A percentile compares a stretch with the other conserved stretches of the same genome.
Evolutionary conservation across 192 early-diverging fungal species (phyloP).

Genomic region (Coemansia sp.): DNA sequence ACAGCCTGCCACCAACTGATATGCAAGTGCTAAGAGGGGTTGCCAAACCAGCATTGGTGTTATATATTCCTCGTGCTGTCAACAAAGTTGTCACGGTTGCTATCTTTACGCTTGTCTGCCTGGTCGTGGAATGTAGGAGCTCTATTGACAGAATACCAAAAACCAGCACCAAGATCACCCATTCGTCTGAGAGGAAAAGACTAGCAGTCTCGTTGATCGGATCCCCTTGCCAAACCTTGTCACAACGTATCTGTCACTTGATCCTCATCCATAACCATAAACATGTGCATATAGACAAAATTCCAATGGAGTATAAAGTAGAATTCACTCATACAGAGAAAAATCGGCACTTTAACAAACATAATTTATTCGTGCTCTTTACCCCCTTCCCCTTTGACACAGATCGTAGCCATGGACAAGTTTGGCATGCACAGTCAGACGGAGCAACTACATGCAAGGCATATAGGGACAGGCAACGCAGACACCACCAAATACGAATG

Average conservation of each 20-base stretch:
- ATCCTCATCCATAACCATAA: background rate
- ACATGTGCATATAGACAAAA: background rate
- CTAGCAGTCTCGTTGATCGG: background rate
- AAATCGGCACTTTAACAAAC: background rate
- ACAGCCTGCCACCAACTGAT: background rate
- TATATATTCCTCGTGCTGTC: background rate
- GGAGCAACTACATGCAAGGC: slow-evolving; percentile 47
- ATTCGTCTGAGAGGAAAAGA: background rate
- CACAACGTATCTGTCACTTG: background rate
- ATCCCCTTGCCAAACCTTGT: no score
- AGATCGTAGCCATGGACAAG: slow-evolving; percentile 36
- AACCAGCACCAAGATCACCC: slow-evolving; percentile 21
- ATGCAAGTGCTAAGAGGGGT: background rate
- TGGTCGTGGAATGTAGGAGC: slow-evolving; percentile 14
- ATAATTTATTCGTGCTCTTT: background rate
- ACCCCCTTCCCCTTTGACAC: background rate
- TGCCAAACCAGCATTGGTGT: background rate
- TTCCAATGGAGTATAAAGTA: background rate
- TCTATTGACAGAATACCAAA: slow-evolving; percentile 29
- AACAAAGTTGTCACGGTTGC: background rate
- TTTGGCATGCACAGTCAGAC: slow-evolving; percentile 58
- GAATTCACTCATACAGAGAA: background rate
- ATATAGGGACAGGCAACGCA: slow-evolving; percentile 49
- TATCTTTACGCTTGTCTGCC: background rate
- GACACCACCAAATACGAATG: slow-evolving; percentile 49